These are phyloP conservation scores for Acacia pycnantha DNA, from an alignment of 331 rosid genomes.

Conservation along the genomic window DNA sequence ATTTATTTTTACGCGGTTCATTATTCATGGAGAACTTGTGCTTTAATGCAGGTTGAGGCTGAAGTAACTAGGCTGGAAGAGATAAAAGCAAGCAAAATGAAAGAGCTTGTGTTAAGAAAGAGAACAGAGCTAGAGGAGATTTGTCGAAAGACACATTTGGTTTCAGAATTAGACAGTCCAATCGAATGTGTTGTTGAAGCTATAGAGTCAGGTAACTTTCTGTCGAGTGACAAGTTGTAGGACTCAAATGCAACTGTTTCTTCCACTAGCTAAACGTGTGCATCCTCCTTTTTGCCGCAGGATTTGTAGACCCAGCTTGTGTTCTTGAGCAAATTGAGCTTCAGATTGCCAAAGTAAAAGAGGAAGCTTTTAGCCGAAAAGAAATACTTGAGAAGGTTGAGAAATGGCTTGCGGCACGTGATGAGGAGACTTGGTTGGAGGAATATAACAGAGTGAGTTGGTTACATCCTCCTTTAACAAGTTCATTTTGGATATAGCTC, in stretches of 20 bases:
- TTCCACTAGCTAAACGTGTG: constrained; percentile 22
- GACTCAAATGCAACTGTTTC: constrained; percentile 7
- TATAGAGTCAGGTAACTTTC: constrained; percentile 67
- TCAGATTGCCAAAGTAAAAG: constrained; percentile 78
- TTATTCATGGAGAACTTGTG: constrained; percentile 18
- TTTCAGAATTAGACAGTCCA: constrained; percentile 75
- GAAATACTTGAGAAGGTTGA: constrained; percentile 95
- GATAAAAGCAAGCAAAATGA: constrained; percentile 93
- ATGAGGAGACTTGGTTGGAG: constrained; percentile 98
- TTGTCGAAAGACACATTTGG: constrained; percentile 80
- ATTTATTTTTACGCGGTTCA: constrained; percentile 4
- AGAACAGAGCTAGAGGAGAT: constrained; percentile 90
- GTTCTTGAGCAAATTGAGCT: constrained; percentile 91
- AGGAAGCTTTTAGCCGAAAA: constrained; percentile 90
- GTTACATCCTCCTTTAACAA: constrained; percentile 15
- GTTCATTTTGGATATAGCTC: not conserved
- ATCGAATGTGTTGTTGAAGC: constrained; percentile 76
- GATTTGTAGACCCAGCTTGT: constrained; percentile 71
- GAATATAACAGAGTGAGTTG: constrained; percentile 85
- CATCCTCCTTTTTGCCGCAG: constrained; percentile 44
- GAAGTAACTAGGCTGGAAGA: constrained; percentile 89
- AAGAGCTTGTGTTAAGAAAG: constrained; percentile 89
- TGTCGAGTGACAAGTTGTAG: constrained; percentile 7
- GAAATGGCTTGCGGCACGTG: constrained; percentile 88
- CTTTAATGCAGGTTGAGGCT: constrained; percentile 72